Base-by-base conservation (phyloP, 2,329 filamentous ascomycete genomes). In the Pseudopyrenochaeta lycopersici region DNA sequence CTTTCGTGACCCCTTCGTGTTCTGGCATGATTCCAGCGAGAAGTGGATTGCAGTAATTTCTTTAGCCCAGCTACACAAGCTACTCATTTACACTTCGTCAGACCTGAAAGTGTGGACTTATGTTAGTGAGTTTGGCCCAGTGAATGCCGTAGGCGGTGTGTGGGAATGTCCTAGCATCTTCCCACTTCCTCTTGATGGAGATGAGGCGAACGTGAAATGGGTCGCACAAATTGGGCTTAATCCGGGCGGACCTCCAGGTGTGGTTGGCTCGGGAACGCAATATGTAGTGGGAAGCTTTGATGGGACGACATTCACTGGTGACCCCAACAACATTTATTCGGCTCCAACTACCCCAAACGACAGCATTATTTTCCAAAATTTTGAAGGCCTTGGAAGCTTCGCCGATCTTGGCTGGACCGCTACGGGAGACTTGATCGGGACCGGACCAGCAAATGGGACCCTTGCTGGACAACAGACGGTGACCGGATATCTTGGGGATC, bases 21-120 rank as follows among this genome's bases (percentile, higher is more conserved):
- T 46, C 43, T 46, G 43, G 43, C 43, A 46, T 46, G 43, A 46
- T 46, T 33, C 43, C 29, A 46, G 29, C 43, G 35, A 46, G 29
- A 46, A 46, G 31, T 46, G 43, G 43, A 36, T 46, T 46, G 15
- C 31, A 23, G 31, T 36, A 33, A 46, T 46, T 21, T 15, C 43
- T 36, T 36, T 46, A 18, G 43, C 43, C 31, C 27, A 46, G 20
- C 43, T 46, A 20, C 43, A 35, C 43, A 46, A 46, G 43, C 10
- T 46, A 23, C 43, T 46, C 31, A 36, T 46, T 36, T 46, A 46
- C 31, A 46, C 43, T 4, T 46, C 43, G 11, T 46, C 43, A 46
- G 43, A 46, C 21, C 43, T 46, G 11, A 46, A 46, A 46, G 20
- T n/a, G 10, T 46, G 43, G 43, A 46, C 27, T 29, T 36, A 46